These are phyloP conservation scores for Aegilops longissima DNA, from an alignment of 176 grass and related monocot genomes.

Conservation along the genomic window DNA sequence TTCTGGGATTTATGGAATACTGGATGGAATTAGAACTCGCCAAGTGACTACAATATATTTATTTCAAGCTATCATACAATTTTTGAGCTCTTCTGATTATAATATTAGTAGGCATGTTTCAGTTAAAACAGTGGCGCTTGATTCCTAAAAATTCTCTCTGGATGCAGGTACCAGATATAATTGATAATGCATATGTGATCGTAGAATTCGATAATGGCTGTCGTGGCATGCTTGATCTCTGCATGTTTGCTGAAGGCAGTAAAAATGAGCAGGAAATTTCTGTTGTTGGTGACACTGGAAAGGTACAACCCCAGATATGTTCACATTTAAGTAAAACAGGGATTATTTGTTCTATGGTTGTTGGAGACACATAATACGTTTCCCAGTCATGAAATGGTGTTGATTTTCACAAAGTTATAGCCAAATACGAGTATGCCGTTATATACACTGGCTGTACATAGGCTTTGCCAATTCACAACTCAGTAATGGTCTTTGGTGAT, in stretches of 20 bases:
- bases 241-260: conserved; percentile 98
- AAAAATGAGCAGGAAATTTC: conserved; percentile 95
- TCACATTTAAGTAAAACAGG: neutral
- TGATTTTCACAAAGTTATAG: neutral
- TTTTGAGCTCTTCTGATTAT: neutral
- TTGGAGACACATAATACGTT: neutral
- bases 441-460: neutral
- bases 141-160: neutral
- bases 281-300: conserved; percentile 83
- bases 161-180: conserved; percentile 88
- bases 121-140: neutral
- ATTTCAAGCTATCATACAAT: neutral
- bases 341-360: too few relatives aligned
- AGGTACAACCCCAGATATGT: conserved; percentile 47
- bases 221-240: conserved; percentile 93
- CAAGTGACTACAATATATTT: neutral
- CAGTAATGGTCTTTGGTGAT: neutral
- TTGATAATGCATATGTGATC: conserved; percentile 95
- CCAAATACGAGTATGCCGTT: neutral
- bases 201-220: conserved; percentile 92
- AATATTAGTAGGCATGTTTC: neutral
- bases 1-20: neutral
- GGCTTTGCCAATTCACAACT: neutral
- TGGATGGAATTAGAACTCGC: neutral
- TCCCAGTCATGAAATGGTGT: neutral